Evolutionary conservation across 805 yeast genomes (phyloP), one percentile per base, ranked within the genome.

Genomic region (Myxozyma lipomycoides): DNA sequence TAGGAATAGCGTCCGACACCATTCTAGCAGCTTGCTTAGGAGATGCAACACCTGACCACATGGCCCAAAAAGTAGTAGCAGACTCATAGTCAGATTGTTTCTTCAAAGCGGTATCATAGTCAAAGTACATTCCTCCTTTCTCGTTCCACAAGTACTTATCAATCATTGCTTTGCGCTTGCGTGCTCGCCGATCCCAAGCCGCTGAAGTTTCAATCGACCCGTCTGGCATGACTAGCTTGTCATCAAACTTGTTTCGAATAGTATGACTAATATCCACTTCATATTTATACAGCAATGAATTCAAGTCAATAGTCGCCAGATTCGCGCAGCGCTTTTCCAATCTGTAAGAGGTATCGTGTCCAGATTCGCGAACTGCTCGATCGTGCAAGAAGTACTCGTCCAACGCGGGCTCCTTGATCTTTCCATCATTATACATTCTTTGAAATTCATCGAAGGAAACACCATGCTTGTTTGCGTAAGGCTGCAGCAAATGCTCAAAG

Each of bases 321-420:
- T 85, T 73, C 0, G 96, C 96, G 68, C 96, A 88, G 39, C 80
- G 78, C 35, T 95, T 95, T 68, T 90, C 96, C 46, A 93, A 73
- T 62, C 98, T 75, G 63, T 90, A 88, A 1, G 91, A 76, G 0
- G 98, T 93, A 65, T 91, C 98, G 66, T 93, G 98, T 0, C 98
- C 98, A 28, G 93, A 83, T 69, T 91, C 98, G 64, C 98, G 78
- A 9, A 91, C 95, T 0, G 95, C 97, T 51, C 97, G 75, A 67
- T 91, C 98, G 64, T 91, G 96, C 44, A 86, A 67, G 65, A 91
- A 86, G 65, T 86, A 91, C 56, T 81, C 89, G 63, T 93, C 98
- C 52, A 91, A 73, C n/a, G 73, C 80, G 0, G 95, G 95, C 63
- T 87, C 96, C 2, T 70, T 52, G 18, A 91, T 74, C 45, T 72